A percentile compares a stretch with the other conserved stretches of the same genome.
These are phyloP conservation scores for Kazachstania viticola DNA, from an alignment of 805 yeast genomes.

Conservation along the genomic window DNA sequence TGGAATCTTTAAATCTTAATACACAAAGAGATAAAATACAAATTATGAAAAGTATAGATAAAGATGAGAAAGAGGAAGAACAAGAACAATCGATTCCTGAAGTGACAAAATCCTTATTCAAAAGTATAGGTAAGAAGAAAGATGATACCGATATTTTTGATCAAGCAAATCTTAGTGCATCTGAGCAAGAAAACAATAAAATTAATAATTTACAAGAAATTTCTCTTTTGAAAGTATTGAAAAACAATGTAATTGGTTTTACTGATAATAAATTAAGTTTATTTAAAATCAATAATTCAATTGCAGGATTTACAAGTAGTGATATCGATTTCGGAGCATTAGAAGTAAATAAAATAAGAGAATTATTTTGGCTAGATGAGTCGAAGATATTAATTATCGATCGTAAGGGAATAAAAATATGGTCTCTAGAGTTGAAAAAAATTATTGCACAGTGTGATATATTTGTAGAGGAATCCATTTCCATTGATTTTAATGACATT, in stretches of 20 bases:
- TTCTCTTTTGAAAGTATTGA: constrained; percentile 5
- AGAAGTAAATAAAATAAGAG: constrained; percentile 2
- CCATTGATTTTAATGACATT: constrained; percentile 6
- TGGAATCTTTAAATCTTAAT: constrained; percentile 18
- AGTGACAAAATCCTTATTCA: constrained; percentile 3
- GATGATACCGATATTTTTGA: not conserved
- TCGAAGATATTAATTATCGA: constrained; percentile 13
- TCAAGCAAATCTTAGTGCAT: not conserved
- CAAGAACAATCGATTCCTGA: too few relatives aligned
- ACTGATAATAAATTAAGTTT: constrained; percentile 4
- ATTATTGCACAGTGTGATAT: constrained; percentile 8
- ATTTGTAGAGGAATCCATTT: constrained; percentile 2
- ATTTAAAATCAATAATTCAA: constrained; percentile 4
- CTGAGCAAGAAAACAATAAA: not conserved
- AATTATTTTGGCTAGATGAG: constrained; percentile 18
- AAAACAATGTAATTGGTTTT: constrained; percentile 6
- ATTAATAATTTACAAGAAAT: not conserved
- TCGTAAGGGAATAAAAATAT: constrained; percentile 13
- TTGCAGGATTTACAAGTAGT: constrained; percentile 5
- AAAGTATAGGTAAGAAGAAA: not conserved
- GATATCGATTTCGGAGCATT: constrained; percentile 1
- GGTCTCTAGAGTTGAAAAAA: constrained; percentile 6
- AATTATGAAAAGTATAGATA: too few relatives aligned
- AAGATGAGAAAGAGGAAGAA: not conserved
- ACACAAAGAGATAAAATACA: not conserved